Evolutionary conservation across 2,329 filamentous ascomycete genomes (phyloP).

Genomic region (Aspergillus aculeatus): DNA sequence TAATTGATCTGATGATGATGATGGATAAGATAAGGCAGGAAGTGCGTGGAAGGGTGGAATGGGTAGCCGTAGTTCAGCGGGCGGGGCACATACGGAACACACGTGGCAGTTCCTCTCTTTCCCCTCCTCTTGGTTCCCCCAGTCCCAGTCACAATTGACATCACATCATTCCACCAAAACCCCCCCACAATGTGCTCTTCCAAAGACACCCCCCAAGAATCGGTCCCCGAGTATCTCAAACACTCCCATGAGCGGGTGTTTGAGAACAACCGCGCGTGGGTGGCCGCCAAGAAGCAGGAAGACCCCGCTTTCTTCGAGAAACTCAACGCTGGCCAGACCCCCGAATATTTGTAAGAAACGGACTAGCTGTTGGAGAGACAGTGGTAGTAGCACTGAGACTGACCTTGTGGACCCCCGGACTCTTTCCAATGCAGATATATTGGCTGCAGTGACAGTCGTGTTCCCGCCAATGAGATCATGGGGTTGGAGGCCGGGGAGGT

Average conservation of each 20-base stretch:
- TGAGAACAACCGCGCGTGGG: constrained; percentile 50
- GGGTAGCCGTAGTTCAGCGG: too few species aligned
- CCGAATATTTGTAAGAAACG: constrained; percentile 30
- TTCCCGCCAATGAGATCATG: constrained; percentile 78
- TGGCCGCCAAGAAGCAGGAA: constrained; percentile 60
- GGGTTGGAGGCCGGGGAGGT: constrained; percentile 78
- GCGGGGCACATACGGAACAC: too few species aligned
- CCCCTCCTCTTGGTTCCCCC: too few species aligned
- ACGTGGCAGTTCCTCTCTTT: too few species aligned
- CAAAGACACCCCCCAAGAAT: background rate
- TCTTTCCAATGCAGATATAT: constrained; percentile 34
- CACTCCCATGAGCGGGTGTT: background rate
- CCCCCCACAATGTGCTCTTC: background rate
- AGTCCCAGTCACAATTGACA: too few species aligned
- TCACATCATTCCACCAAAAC: background rate
- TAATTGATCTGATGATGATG: too few species aligned
- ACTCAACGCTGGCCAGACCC: constrained; percentile 65
- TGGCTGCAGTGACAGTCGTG: constrained; percentile 81
- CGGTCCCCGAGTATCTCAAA: background rate
- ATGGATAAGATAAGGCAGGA: too few species aligned
- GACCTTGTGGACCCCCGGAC: constrained; percentile 60
- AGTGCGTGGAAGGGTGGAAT: too few species aligned
- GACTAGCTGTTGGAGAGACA: background rate
- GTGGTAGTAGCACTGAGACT: background rate
- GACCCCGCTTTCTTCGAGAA: constrained; percentile 71